Base-by-base conservation (phyloP, 441 rosid species). In the Erysimum pusillum region DNA sequence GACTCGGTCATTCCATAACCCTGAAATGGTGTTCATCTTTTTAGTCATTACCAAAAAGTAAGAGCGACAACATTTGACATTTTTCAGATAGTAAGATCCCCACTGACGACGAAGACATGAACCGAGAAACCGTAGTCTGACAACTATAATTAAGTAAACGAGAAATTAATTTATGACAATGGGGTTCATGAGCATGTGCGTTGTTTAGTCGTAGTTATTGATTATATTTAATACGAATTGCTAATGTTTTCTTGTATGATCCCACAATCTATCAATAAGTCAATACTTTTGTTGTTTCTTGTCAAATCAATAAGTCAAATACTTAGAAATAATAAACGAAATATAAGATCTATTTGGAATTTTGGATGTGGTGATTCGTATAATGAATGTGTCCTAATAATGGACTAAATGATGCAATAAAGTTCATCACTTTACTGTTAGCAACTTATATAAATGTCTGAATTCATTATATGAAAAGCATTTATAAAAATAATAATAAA, bases 1-100 rank as follows among this genome's bases (percentile, higher is more conserved):
- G 97, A 93, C 83, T 93, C 98, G 7, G 97, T 93, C 97, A 93
- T 91, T 34, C 98, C 98, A 44, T 93, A 93, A 0, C 97, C 98
- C 98, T 92, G 11, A 45, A 17, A 17, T 44, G 31, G 0, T 53
- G 58, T 28, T 2, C 9, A 9, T 6, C 22, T 17, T 8, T 31
- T 59, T 13, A 45, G 58, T 46, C n/a, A 57, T 31, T 67, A 7
- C 38, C 18, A 35, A 38, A 67, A 66, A 36, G 35, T 36, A n/a
- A 42, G 35, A 60, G 58, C 22, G 31, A 61, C 59, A 54, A 63
- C 25, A 22, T 25, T 52, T 63, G 60, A 69, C 54, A 10, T 22
- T 59, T 41, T 34, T 25, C n/a, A 42, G 17, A 51, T 68, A 17
- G 36, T 13, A 49, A 48, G 28, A 74, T 38, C 35, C 22, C 9